Percentiles rank a stretch among this genome's conserved stretches.
These are phyloP conservation scores for Nasturtium officinale DNA, from an alignment of 345 rosid genomes.

Conservation along the genomic window DNA sequence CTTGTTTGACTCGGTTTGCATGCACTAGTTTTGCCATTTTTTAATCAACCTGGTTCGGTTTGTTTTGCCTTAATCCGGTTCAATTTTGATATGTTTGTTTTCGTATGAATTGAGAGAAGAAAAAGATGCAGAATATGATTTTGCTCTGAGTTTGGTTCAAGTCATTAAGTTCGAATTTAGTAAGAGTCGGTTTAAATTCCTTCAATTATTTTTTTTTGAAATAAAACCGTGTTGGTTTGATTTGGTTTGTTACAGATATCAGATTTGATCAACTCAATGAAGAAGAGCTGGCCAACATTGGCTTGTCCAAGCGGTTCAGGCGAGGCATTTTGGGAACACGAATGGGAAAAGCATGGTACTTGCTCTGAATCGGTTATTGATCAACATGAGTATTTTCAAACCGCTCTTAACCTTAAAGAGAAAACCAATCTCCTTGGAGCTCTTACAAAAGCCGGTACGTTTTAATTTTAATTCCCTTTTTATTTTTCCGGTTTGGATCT, in stretches of 20 bases:
- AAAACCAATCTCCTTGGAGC: conserved; percentile 58
- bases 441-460: conserved; percentile 61
- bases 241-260: conserved; percentile 49
- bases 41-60: neutral
- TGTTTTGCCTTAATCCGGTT: neutral
- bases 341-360: conserved; percentile 97
- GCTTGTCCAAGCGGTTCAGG: conserved; percentile 78
- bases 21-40: too few relatives aligned
- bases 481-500: neutral
- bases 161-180: neutral
- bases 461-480: too few relatives aligned
- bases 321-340: conserved; percentile 74
- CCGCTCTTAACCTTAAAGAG: conserved; percentile 57
- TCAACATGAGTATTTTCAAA: conserved; percentile 70
- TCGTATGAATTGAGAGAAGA: neutral
- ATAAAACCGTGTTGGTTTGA: conserved; percentile 16
- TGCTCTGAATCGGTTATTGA: conserved; percentile 78
- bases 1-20: too few relatives aligned
- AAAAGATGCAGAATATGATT: neutral
- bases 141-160: neutral
- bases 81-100: neutral
- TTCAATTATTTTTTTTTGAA: neutral
- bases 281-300: conserved; percentile 75
- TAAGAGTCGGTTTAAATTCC: neutral
- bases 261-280: conserved; percentile 60